A percentile compares a stretch with the other conserved stretches of the same genome.
These are phyloP conservation scores for Echria macrotheca DNA, from an alignment of 495 filamentous ascomycete species.

Conservation along the genomic window DNA sequence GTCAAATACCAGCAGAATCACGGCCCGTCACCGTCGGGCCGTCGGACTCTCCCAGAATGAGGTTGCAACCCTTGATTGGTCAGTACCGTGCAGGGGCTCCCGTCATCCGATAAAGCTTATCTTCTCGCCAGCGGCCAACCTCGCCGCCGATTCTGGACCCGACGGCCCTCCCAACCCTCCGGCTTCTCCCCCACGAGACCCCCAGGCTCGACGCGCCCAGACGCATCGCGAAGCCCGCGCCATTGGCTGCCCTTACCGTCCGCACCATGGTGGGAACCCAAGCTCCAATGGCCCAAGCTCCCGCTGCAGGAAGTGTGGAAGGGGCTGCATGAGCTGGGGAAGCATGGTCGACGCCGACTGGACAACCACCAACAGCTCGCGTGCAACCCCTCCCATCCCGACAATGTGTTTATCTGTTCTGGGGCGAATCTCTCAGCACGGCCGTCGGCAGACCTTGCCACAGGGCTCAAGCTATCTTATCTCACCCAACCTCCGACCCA, in stretches of 20 bases:
- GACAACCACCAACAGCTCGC: not conserved
- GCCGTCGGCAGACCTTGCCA: constrained; percentile 14
- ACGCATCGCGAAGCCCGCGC: not conserved
- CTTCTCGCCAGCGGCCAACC: not conserved
- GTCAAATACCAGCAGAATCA: too few species aligned
- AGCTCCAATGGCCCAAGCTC: not conserved
- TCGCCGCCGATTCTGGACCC: not conserved
- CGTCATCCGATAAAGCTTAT: not conserved
- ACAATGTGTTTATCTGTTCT: constrained; percentile 2
- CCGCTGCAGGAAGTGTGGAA: constrained; percentile 3
- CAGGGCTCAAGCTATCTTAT: constrained; percentile 23
- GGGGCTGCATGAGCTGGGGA: constrained; percentile 7
- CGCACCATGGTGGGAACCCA: not conserved
- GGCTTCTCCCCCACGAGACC: constrained; percentile 3
- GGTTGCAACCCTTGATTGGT: too few species aligned
- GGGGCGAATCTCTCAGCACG: too few species aligned
- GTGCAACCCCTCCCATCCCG: not conserved
- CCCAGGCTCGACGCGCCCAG: constrained; percentile 1
- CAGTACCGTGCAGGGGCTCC: not conserved
- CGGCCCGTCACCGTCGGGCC: too few species aligned
- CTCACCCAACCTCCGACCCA: not conserved
- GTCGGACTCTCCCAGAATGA: too few species aligned
- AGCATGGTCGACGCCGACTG: not conserved
- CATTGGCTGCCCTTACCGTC: not conserved
- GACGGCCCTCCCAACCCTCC: not conserved